Percentiles rank a stretch among this genome's conserved stretches.
phyloP scores from a whole-genome alignment of 371 early-diverging fungal species.

The Mortierella sp. region DNA sequence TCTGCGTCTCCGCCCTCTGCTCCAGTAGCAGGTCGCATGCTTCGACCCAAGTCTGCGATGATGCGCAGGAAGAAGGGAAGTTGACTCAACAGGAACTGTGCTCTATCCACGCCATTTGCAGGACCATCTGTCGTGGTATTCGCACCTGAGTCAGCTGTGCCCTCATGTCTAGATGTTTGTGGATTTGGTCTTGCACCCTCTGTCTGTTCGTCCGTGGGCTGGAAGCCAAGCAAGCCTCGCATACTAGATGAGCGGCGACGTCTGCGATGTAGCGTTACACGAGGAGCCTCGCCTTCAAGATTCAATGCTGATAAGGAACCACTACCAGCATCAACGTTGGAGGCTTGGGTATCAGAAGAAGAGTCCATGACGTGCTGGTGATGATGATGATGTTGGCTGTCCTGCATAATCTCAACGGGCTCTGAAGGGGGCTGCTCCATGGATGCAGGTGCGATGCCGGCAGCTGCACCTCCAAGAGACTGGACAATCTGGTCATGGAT shows the following conservation, averaged over 20 bases:
- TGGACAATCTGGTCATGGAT: constrained; percentile 31
- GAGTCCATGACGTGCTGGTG: too few species aligned
- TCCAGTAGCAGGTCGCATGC: constrained; percentile 5
- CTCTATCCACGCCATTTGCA: constrained; percentile 10
- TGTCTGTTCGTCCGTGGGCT: constrained; percentile 15
- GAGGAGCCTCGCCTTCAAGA: background rate
- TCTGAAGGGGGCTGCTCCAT: background rate
- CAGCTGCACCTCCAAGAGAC: constrained; percentile 16
- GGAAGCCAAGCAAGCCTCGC: constrained; percentile 25
- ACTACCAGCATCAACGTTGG: background rate
- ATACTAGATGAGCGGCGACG: constrained; percentile 34
- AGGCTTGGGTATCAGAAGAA: background rate
- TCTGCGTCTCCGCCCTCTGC: too few species aligned
- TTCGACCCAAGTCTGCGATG: constrained; percentile 28
- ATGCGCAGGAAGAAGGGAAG: constrained; percentile 39
- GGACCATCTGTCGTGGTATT: background rate
- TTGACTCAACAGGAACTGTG: constrained; percentile 29
- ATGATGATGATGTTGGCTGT: too few species aligned
- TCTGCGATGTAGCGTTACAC: constrained; percentile 11
- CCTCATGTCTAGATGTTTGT: background rate
- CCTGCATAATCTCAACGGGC: background rate
- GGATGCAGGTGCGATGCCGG: background rate
- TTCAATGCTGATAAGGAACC: background rate
- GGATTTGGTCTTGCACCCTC: constrained; percentile 1
- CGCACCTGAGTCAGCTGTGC: background rate